Base-by-base conservation (phyloP, 805 yeast species). In the Starmerella etchellsii region DNA sequence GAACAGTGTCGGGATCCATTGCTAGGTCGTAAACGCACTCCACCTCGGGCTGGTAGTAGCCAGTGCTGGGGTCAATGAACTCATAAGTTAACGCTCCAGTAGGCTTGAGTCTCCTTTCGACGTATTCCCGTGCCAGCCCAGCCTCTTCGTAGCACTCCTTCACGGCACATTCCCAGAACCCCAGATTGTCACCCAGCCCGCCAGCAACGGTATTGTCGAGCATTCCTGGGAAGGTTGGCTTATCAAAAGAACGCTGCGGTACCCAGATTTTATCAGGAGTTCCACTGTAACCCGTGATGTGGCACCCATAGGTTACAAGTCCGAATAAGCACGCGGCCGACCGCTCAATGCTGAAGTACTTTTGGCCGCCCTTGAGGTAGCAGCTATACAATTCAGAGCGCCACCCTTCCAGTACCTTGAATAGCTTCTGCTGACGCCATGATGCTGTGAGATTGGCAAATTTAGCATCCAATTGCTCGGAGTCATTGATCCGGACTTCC, bases 151-250 rank as follows among this genome's bases (percentile, higher is more conserved):
- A 67, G 53, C 94, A 75, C 57, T 91, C 98, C 56, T 91, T 91
- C 16, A 81, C 50, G 3, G 78, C 74, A 0, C 96, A 88, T 34
- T 83, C 94, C 54, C 66, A 62, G 2, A 76, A 63, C 0, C 85
- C 83, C 49, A 73, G 66, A 0, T 94, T 95, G 57, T 78, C 68
- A 0, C 94, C 95, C 3, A 91, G 54, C 0, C 98, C 98, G 1
- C 98, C 98, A 0, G 95, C 98, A 6, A 91, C 81, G 1, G 94
- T 84, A 58, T 87, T 88, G 58, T 91, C 98, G 29, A 87, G 68
- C 81, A 74, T 79, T 0, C 81, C 80, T 0, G 98, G 97, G 63
- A 74, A 88, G 0, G 98, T 91, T 15, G 78, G 78, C 58, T 91
- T 91, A 2, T 75, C 68, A 4, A 65, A 58, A 0, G 96, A 70